A percentile compares a stretch with the other conserved stretches of the same genome.
Evolutionary conservation across 352 stramenopile species (phyloP).

Genomic region (Globisporangium nagaii): DNA sequence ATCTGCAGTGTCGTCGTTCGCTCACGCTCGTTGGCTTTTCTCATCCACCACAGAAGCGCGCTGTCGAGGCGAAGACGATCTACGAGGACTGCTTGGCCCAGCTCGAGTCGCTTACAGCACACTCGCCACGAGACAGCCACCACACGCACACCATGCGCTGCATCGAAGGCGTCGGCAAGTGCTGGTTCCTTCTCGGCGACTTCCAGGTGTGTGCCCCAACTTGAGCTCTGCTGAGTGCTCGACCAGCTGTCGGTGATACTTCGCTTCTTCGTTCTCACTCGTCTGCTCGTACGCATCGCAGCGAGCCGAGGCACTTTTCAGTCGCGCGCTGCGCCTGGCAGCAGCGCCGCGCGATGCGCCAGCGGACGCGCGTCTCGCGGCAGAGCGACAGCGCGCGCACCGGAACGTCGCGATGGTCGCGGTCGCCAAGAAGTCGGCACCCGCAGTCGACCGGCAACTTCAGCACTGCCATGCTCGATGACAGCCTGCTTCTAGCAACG

Average conservation of each 20-base stretch:
- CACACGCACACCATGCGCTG: conserved; percentile 23
- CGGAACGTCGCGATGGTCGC: conserved; percentile 63
- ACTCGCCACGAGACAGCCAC: background rate
- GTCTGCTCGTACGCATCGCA: conserved; percentile 5
- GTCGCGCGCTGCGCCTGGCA: conserved; percentile 18
- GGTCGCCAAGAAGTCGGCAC: conserved; percentile 21
- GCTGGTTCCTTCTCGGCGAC: conserved; percentile 45
- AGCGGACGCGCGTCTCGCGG: background rate
- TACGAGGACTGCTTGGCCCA: conserved; percentile 30
- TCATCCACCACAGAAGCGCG: conserved; percentile 25
- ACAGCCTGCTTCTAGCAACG: too few species aligned
- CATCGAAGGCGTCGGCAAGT: conserved; percentile 43
- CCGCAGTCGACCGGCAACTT: conserved; percentile 13
- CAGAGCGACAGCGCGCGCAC: conserved; percentile 30
- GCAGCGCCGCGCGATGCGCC: background rate
- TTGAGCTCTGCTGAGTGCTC: too few species aligned
- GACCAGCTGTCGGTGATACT: too few species aligned
- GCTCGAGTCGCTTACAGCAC: conserved; percentile 14
- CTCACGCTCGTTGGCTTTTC: background rate
- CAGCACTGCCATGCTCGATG: too few species aligned
- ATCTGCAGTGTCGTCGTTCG: too few species aligned
- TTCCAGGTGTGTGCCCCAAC: conserved; percentile 32
- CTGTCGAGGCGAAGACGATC: conserved; percentile 26
- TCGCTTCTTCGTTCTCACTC: background rate
- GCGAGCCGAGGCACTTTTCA: conserved; percentile 40